Conservation (phyloP, 805 yeast species). For the Lachancea thermotolerans region DNA sequence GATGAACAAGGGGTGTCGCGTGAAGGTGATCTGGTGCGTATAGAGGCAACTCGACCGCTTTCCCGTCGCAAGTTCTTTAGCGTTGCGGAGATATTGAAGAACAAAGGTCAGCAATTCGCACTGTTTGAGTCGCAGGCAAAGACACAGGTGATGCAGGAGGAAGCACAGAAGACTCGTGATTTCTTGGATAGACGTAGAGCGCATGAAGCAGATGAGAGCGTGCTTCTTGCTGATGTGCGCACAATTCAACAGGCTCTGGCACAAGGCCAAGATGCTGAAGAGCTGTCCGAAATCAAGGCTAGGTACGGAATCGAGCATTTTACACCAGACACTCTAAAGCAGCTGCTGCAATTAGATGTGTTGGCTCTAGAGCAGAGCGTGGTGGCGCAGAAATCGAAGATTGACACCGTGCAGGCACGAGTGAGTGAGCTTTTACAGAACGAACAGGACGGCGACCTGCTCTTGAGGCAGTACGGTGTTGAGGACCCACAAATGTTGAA, state of each 20-base stretch:
- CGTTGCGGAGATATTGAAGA: constrained; percentile 81
- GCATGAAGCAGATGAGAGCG: constrained; percentile 26
- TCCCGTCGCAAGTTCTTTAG: constrained; percentile 81
- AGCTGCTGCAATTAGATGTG: constrained; percentile 36
- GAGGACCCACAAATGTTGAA: constrained; percentile 36
- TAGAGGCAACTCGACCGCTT: constrained; percentile 81
- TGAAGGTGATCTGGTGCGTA: constrained; percentile 93
- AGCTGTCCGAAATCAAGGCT: constrained; percentile 34
- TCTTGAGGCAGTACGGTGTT: constrained; percentile 32
- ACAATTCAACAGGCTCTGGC: constrained; percentile 26
- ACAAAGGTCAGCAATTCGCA: constrained; percentile 89
- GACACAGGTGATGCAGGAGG: constrained; percentile 59
- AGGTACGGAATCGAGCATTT: constrained; percentile 43
- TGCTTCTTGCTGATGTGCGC: constrained; percentile 27
- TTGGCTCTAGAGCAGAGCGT: constrained; percentile 26
- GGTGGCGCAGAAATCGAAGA: constrained; percentile 23
- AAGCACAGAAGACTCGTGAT: constrained; percentile 45
- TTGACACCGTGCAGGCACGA: constrained; percentile 33
- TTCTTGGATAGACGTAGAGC: constrained; percentile 46
- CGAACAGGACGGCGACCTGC: constrained; percentile 31
- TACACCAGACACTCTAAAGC: constrained; percentile 37
- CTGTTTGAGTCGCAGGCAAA: constrained; percentile 70
- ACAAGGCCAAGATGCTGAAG: constrained; percentile 32
- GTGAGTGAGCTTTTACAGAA: constrained; percentile 33
- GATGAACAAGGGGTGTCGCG: constrained; percentile 88